Conservation (phyloP, 2,329 filamentous ascomycete species). For the Aspergillus thermomutatus region DNA sequence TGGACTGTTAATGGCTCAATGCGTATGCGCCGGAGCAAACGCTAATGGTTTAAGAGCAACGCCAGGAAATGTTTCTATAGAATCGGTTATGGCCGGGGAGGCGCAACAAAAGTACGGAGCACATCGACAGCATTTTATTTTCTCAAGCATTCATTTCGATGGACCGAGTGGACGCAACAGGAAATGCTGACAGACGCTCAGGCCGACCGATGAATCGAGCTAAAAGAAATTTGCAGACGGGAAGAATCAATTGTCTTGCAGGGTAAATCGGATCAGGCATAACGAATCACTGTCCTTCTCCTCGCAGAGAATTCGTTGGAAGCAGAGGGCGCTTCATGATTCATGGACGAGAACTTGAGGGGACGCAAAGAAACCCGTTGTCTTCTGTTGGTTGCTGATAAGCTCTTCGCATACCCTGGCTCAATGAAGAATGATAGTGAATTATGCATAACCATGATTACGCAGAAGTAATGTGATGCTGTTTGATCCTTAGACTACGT, state of each 20-base stretch:
- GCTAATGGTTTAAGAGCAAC: too few species aligned
- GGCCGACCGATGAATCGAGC: constrained; percentile 15
- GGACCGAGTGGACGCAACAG: not conserved
- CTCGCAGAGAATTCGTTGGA: not conserved
- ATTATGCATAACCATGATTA: not conserved
- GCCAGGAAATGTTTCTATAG: too few species aligned
- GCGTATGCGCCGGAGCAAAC: not conserved
- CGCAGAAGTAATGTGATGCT: not conserved
- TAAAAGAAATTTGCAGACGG: constrained; percentile 1
- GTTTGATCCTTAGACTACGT: not conserved
- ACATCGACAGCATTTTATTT: not conserved
- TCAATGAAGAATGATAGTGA: not conserved
- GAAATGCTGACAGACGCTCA: constrained; percentile 11
- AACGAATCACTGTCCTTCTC: constrained; percentile 1
- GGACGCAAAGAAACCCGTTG: too few species aligned
- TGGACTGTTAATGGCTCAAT: not conserved
- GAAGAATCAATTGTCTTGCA: constrained; percentile 1
- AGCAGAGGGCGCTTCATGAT: not conserved
- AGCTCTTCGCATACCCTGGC: not conserved
- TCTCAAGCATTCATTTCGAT: constrained; percentile 2
- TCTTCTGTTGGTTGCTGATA: not conserved
- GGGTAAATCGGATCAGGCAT: not conserved
- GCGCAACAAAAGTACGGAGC: not conserved
- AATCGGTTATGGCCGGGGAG: not conserved
- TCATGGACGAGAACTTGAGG: not conserved